Percentiles rank a stretch among this genome's conserved stretches.
phyloP scores from a whole-genome alignment of 2,329 filamentous ascomycete species.

The Fusarium concolor region DNA sequence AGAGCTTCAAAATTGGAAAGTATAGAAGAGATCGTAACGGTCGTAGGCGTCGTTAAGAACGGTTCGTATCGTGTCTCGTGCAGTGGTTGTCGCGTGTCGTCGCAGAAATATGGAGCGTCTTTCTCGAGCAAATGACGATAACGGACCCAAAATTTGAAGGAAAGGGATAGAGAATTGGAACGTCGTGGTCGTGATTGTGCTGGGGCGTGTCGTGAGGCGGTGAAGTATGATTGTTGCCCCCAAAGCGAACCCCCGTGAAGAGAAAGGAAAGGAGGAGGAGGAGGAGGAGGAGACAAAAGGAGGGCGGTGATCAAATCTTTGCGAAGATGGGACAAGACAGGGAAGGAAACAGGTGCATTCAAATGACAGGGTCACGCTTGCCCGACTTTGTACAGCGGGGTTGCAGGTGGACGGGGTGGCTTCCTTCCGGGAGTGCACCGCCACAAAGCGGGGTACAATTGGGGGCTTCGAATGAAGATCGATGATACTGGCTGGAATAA shows the following conservation, averaged over 20 bases:
- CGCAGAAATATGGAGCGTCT: constrained; percentile 40
- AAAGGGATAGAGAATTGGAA: constrained; percentile 14
- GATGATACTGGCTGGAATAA: background rate
- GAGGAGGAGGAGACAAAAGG: constrained; percentile 20
- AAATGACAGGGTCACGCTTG: constrained; percentile 41
- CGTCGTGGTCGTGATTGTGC: constrained; percentile 17
- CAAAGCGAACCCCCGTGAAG: constrained; percentile 32
- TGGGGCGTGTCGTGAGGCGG: constrained; percentile 33
- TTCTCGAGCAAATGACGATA: constrained; percentile 18
- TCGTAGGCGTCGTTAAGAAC: constrained; percentile 46
- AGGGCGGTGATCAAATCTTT: constrained; percentile 39
- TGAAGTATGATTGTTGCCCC: constrained; percentile 35
- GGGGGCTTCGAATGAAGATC: background rate
- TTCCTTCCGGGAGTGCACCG: constrained; percentile 35
- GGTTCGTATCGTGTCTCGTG: constrained; percentile 37
- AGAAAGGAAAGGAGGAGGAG: constrained; percentile 23
- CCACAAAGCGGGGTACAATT: constrained; percentile 45
- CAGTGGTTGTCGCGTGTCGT: constrained; percentile 38
- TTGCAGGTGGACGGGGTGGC: constrained; percentile 25
- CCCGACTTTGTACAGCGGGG: constrained; percentile 37
- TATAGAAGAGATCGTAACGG: constrained; percentile 43
- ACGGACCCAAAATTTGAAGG: constrained; percentile 22
- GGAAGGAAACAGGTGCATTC: constrained; percentile 31
- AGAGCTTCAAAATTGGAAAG: constrained; percentile 20
- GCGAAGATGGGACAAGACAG: constrained; percentile 12